Percentiles rank a stretch among this genome's conserved stretches.
phyloP scores from a whole-genome alignment of 495 filamentous ascomycete genomes.

The Neurospora sp. region DNA sequence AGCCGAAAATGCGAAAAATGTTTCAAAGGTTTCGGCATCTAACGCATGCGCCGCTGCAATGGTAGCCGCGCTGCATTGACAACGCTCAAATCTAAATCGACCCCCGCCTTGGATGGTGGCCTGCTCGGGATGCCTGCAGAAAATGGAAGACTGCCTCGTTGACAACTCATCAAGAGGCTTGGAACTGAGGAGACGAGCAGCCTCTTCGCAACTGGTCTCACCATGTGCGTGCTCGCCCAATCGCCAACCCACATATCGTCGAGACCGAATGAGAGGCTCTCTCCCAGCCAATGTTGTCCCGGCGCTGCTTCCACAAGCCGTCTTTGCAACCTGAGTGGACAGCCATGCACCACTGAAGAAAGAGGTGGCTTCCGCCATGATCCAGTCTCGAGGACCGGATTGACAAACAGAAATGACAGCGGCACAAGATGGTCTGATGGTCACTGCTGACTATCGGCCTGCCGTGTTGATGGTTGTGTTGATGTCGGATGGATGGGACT shows the following conservation, averaged over 20 bases:
- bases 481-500: neutral
- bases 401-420: neutral
- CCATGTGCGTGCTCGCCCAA: neutral
- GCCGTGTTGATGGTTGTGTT: neutral
- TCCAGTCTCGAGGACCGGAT: neutral
- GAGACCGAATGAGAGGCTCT: neutral
- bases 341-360: slow-evolving; percentile 1
- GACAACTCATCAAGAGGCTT: neutral
- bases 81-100: neutral
- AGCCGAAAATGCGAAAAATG: neutral
- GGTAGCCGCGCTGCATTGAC: neutral
- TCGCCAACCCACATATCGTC: neutral
- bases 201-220: neutral
- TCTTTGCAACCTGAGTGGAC: slow-evolving; percentile 3
- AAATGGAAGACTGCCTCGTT: neutral
- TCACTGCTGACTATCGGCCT: neutral
- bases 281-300: neutral
- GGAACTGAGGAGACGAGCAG: neutral
- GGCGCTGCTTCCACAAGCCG: neutral
- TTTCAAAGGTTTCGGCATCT: neutral
- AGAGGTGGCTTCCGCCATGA: neutral
- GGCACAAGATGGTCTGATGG: neutral
- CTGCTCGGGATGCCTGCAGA: neutral
- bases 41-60: neutral
- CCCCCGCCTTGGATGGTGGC: neutral